Evolutionary conservation across 805 yeast species (phyloP), one percentile per base, ranked within the genome.

Genomic region (Lipomyces oligophaga): DNA sequence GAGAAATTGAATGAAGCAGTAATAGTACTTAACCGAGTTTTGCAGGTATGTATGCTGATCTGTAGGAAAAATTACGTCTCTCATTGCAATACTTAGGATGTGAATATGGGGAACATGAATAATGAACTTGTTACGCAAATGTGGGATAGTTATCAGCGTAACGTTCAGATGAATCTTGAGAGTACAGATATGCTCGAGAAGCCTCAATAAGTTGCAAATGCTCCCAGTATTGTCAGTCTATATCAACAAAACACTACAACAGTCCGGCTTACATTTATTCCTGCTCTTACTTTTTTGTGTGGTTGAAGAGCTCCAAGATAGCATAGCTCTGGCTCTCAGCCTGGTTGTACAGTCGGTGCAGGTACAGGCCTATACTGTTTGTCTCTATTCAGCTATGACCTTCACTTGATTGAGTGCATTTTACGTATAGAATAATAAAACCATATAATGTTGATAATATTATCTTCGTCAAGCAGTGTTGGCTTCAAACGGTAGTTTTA

Each of bases 101-200:
- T 83, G 10, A 85, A 82, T 62, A 70, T 75, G 46, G 77, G 77
- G 42, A 84, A 84, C 59, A 75, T 80, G 61, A 80, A 84, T 41
- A 73, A 81, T 3, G 93, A 84, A 52, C 68, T 83, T 27, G 76
- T 84, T 33, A 75, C 87, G 2, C 84, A 80, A 57, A 78, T 86
- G 76, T 84, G 93, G 85, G 84, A 80, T 45, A 82, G 79, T 57
- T 86, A 85, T 60, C 75, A 77, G 49, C 75, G 80, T 33, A 83
- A 81, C 57, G 80, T 83, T 2, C 79, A 80, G 56, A 84, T 80
- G 65, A 83, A 84, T 57, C 62, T 86, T 76, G 80, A 79, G 60
- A 73, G 77, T 52, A 73, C 78, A 37, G 76, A 72, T n/a, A 79
- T 81, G 4, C 56, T 75, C 35, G 71, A 60, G 40, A 55, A 59